Evolutionary conservation across 2,329 filamentous ascomycete genomes (phyloP), one percentile per base, ranked within the genome.

Genomic region (Fonsecaea monophora): DNA sequence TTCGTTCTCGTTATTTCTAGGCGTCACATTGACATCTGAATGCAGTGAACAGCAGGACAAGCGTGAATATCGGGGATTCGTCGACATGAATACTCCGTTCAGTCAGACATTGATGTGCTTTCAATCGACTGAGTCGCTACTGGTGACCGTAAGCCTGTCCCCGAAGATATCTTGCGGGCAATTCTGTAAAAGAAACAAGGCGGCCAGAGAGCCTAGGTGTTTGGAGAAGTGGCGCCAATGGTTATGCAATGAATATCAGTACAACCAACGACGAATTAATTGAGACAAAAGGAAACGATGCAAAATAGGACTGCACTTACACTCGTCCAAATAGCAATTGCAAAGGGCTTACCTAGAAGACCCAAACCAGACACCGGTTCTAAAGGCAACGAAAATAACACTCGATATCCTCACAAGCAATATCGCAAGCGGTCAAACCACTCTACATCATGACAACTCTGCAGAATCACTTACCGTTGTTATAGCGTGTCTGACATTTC

Each of bases 401-500:
- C 9, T 13, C 12, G 2, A 30, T 2, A 4, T 30, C 9, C 10
- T 18, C 10, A 8, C 13, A 50, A 30, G 18, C 25, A 9, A 10
- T 25, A 50, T 13, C 25, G 45, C 21, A 30, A 10, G 21, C 45
- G 8, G 30, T 25, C 45, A 10, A 25, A 30, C 45, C 4, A 18
- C 45, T 2, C 2, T 13, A 50, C 12, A 25, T 30, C 45, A 10
- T 13, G 18, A 3, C 45, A 18, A 5, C 45, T 5, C 12, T 18
- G 9, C 45, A 7, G 21, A 50, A 12, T 18, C 2, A 25, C 10
- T 50, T 50, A n/a, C 45, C 18, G 9, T 13, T 50, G 45, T 4
- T 50, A 50, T 30, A 21, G 18, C 5, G 45, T 18, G 45, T 50
- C 45, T 50, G 45, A 25, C 45, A 50, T 50, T 50, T 50, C 45